Percentiles rank a stretch among this genome's conserved stretches.
phyloP scores from a whole-genome alignment of 2,329 filamentous ascomycete genomes.

The Chaetomiaceae sp. region DNA sequence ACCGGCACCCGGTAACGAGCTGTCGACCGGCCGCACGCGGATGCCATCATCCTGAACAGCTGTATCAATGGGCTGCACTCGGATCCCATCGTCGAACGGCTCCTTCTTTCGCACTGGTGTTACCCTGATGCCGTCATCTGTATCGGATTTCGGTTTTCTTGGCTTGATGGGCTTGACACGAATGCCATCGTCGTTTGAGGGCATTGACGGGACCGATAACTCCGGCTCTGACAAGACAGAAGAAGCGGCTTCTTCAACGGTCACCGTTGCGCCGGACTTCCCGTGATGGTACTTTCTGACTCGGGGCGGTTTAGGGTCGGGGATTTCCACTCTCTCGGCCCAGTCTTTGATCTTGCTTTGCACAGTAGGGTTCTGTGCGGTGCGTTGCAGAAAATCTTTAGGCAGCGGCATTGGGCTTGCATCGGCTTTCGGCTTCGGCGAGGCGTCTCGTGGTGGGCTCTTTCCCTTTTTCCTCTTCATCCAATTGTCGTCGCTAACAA shows the following conservation, averaged over 20 bases:
- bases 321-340: constrained; percentile 50
- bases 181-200: constrained; percentile 16
- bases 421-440: constrained; percentile 27
- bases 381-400: constrained; percentile 50
- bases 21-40: constrained; percentile 34
- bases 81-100: constrained; percentile 24
- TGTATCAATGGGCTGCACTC: constrained; percentile 12
- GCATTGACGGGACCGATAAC: constrained; percentile 1
- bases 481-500: constrained; percentile 92
- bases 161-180: constrained; percentile 15
- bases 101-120: constrained; percentile 24
- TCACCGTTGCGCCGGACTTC: constrained; percentile 29
- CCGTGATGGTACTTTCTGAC: constrained; percentile 23
- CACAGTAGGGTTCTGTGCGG: constrained; percentile 48
- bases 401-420: constrained; percentile 41
- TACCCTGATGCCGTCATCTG: constrained; percentile 20
- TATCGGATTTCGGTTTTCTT: constrained; percentile 9
- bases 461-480: constrained; percentile 52
- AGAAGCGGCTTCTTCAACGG: constrained; percentile 30
- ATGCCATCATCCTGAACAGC: constrained; percentile 24
- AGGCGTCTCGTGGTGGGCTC: constrained; percentile 33
- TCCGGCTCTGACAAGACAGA: constrained; percentile 18
- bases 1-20: constrained; percentile 22
- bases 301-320: constrained; percentile 34
- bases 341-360: constrained; percentile 57